A percentile compares a stretch with the other conserved stretches of the same genome.
These are phyloP conservation scores for Volvariella volvacea DNA, from an alignment of 1,284 basidiomycete genomes.

Conservation along the genomic window DNA sequence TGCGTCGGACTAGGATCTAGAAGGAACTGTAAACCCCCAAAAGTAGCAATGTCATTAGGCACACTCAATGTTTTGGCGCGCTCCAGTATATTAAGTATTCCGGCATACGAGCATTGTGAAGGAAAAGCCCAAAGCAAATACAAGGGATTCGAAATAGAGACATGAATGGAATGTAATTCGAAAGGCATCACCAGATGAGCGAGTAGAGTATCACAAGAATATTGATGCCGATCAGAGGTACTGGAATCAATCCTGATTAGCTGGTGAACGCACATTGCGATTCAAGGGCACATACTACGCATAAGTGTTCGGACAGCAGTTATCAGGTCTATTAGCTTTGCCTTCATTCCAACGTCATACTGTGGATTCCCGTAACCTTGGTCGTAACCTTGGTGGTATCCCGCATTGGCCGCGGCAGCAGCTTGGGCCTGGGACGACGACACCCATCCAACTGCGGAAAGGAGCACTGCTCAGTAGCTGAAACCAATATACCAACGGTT, in stretches of 20 bases:
- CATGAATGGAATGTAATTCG: not conserved
- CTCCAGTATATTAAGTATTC: slow-evolving; percentile 4
- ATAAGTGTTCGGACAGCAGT: slow-evolving; percentile 91
- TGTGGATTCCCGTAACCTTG: slow-evolving; percentile 50
- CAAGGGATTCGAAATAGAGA: not conserved
- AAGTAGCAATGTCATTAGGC: no score
- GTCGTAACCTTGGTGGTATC: slow-evolving; percentile 63
- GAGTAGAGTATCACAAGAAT: slow-evolving; percentile 55
- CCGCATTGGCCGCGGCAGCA: slow-evolving; percentile 36
- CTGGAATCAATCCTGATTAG: slow-evolving; percentile 32
- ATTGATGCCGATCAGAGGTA: slow-evolving; percentile 84
- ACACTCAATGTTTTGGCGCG: no score
- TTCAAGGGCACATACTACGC: slow-evolving; percentile 65
- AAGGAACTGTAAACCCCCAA: no score
- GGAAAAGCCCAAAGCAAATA: not conserved
- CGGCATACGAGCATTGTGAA: not conserved
- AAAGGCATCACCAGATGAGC: no score
- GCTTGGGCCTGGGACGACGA: slow-evolving; percentile 62
- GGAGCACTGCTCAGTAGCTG: slow-evolving; percentile 6
- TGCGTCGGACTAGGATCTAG: no score
- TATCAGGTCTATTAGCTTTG: slow-evolving; percentile 85
- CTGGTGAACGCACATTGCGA: slow-evolving; percentile 7
- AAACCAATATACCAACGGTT: not conserved
- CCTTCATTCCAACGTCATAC: slow-evolving; percentile 73
- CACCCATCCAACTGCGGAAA: slow-evolving; percentile 77